Base-by-base conservation (phyloP, 768 basidiomycete genomes). In the Phylloporus sp. region DNA sequence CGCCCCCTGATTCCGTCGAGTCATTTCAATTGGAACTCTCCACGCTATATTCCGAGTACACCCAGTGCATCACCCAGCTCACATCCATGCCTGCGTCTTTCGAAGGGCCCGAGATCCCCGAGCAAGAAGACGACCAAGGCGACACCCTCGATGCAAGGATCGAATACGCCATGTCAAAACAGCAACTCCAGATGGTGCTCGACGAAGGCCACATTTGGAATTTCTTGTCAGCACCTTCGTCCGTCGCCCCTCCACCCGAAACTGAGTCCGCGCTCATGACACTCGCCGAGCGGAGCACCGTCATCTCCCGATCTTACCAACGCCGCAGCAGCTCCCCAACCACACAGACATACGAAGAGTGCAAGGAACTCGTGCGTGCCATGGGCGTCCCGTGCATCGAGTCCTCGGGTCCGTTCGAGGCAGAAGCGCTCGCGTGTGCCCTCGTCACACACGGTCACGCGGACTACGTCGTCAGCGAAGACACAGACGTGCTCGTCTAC, bases 381-480 rank as follows among this genome's bases (percentile, higher is more conserved):
- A 86, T 94, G 85, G 91, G 91, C n/a, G 74, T 93, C 3, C 84
- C 84, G 0, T 86, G 82, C 56, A 62, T 94, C 24, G 79, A 87
- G 15, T 69, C 84, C 9, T 69, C 71, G 0, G 83, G 82, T 0
- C 77, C 84, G 0, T 82, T 77, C 46, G 93, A 96, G 62, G 93
- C 86, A 2, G 93, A 96, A 65, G 90, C 87, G 1, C 67, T 95
- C 27, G 92, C 91, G 0, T 79, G 87, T 6, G 76, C 85, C 8
- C 71, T 95, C 31, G 90, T 89, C 10, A 57, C 81, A 14, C 69
- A 77, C 23, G 92, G 93, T 3, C 59, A 74, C 36, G 92, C 89
- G 0, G 91, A 96, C 66, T 92, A 79, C 59, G 93, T 95, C 17
- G 88, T 80, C 5, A 94, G 87, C 53, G 93, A 96, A 68, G 93